Conservation (phyloP, 116 monocot genomes). For the Thalassia testudinum region DNA sequence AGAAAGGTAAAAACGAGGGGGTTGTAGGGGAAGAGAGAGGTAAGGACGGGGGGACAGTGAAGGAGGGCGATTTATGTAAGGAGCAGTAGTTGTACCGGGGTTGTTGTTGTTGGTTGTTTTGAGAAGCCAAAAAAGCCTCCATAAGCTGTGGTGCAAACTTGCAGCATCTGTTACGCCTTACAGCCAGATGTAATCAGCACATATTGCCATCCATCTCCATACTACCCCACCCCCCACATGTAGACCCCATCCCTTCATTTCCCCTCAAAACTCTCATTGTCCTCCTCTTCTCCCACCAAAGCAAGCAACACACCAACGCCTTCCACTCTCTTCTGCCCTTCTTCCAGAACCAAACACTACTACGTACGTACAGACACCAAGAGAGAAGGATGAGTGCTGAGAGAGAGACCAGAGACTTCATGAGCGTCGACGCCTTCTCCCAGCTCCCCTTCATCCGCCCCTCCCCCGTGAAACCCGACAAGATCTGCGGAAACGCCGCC, state of each 20-base stretch:
- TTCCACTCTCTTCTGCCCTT: no score
- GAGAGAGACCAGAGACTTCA: constrained; percentile 44
- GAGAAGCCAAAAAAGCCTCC: constrained; percentile 20
- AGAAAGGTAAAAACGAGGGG: constrained; percentile 12
- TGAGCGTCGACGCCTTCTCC: constrained; percentile 63
- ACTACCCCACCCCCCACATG: neutral
- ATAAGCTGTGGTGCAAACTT: constrained; percentile 1
- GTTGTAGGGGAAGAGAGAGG: constrained; percentile 3
- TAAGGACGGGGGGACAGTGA: constrained; percentile 6
- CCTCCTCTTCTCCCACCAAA: neutral
- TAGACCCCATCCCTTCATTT: no score
- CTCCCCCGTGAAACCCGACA: constrained; percentile 3
- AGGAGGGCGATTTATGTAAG: constrained; percentile 3
- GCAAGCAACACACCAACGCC: no score
- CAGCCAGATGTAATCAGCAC: constrained; percentile 1
- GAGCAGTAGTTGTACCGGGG: constrained; percentile 5
- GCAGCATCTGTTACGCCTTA: neutral
- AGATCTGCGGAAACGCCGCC: constrained; percentile 8
- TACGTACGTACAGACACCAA: no score
- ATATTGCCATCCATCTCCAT: neutral
- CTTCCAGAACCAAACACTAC: no score
- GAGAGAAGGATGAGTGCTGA: no score
- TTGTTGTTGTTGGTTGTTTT: constrained; percentile 5
- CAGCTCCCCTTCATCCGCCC: constrained; percentile 78
- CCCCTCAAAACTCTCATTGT: neutral